Evolutionary conservation across 2,329 filamentous ascomycete species (phyloP).

Genomic region (Aspergillus glaucus): DNA sequence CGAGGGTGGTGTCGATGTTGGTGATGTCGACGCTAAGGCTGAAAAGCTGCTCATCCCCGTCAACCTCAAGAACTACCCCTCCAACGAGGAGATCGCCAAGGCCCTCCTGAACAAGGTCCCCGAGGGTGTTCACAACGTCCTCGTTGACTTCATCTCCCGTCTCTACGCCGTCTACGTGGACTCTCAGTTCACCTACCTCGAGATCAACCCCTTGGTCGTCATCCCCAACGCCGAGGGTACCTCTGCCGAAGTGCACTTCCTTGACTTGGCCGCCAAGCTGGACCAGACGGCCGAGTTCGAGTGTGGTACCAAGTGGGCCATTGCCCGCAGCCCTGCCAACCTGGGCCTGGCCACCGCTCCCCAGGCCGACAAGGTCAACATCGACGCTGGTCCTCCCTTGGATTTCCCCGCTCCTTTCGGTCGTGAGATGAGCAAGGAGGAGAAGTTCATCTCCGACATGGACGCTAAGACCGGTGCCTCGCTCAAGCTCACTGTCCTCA

Average conservation of each 20-base stretch:
- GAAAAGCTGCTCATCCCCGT: conserved; percentile 98
- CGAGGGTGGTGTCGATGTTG: conserved; percentile 98
- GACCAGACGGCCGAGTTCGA: conserved; percentile 99
- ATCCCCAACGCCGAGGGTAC: conserved; percentile 90
- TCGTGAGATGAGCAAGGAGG: conserved; percentile 96
- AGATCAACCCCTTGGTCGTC: conserved; percentile 98
- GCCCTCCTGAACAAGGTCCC: conserved; percentile 88
- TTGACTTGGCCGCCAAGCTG: conserved; percentile 96
- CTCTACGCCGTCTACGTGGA: conserved; percentile 99
- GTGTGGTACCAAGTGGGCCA: conserved; percentile 97
- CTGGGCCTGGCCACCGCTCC: conserved; percentile 71
- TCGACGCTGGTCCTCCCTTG: conserved; percentile 95
- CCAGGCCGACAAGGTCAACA: conserved; percentile 68
- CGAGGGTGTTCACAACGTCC: conserved; percentile 90
- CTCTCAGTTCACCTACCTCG: conserved; percentile 99
- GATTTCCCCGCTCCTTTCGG: conserved; percentile 99
- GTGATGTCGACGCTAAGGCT: conserved; percentile 97
- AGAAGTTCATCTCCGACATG: conserved; percentile 97
- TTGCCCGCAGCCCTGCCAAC: conserved; percentile 83
- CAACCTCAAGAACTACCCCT: conserved; percentile 88
- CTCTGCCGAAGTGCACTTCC: conserved; percentile 92
- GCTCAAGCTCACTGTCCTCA: conserved; percentile 95
- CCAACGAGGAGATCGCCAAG: conserved; percentile 85
- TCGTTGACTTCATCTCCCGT: conserved; percentile 97
- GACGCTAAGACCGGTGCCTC: conserved; percentile 99